phyloP scores from a whole-genome alignment of 73 alveolate species.

The Paramecium primaurelia region DNA sequence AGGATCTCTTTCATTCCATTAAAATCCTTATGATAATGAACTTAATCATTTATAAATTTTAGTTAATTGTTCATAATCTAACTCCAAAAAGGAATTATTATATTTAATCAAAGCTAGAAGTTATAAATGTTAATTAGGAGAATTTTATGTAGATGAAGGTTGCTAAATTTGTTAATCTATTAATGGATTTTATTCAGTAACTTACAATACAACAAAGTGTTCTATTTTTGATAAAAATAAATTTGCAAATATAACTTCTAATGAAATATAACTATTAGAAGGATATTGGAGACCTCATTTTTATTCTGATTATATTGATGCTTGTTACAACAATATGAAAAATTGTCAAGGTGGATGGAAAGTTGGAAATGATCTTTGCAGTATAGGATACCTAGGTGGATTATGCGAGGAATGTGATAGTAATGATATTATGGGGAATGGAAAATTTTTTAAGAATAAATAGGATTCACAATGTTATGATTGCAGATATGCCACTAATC shows the following conservation, averaged over 20 bases:
- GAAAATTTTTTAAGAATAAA: neutral
- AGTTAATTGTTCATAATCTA: neutral
- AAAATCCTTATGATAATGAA: neutral
- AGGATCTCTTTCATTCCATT: neutral
- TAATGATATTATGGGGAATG: neutral
- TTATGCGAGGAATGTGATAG: constrained; percentile 44
- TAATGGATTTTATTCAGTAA: neutral
- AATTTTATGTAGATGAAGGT: neutral
- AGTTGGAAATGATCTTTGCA: constrained; percentile 11
- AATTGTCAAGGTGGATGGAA: constrained; percentile 1
- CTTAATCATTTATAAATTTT: neutral
- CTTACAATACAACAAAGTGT: neutral
- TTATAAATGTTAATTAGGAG: neutral
- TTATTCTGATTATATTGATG: neutral
- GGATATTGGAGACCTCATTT: neutral
- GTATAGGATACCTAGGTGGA: constrained; percentile 41
- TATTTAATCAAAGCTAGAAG: neutral
- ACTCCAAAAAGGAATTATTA: neutral
- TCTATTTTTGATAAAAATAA: neutral
- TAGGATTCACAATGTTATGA: neutral
- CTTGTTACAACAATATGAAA: neutral
- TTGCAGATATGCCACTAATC: neutral
- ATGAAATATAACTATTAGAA: neutral
- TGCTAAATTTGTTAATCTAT: neutral
- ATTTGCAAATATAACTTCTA: neutral